Evolutionary conservation across 495 filamentous ascomycete species (phyloP).

Genomic region (Penicillium paradoxum): DNA sequence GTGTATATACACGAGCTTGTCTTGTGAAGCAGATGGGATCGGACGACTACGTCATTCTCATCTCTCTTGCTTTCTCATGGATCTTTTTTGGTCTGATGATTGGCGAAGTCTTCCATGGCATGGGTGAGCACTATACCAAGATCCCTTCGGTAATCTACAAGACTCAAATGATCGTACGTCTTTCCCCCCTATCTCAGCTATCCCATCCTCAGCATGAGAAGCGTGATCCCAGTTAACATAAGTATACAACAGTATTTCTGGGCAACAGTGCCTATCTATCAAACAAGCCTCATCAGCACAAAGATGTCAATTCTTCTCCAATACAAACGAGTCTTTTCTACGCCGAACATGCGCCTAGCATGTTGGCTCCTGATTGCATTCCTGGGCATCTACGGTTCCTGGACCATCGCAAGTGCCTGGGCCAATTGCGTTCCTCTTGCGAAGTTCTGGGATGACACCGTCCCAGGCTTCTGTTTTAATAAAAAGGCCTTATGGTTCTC

Average conservation of each 20-base stretch:
- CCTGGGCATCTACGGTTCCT: conserved; percentile 35
- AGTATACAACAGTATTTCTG: conserved; percentile 26
- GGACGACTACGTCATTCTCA: conserved; percentile 40
- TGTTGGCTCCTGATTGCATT: conserved; percentile 30
- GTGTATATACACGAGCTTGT: conserved; percentile 50
- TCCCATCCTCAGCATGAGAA: background rate
- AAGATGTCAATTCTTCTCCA: conserved; percentile 38
- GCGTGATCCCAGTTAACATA: background rate
- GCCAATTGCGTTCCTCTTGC: conserved; percentile 33
- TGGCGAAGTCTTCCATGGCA: conserved; percentile 32
- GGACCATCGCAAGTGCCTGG: conserved; percentile 34
- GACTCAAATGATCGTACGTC: conserved; percentile 33
- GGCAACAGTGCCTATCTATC: conserved; percentile 34
- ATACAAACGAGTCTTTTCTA: conserved; percentile 37
- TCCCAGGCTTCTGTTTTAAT: conserved; percentile 31
- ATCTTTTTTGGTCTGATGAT: conserved; percentile 32
- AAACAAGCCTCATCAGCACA: conserved; percentile 30
- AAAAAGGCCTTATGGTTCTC: conserved; percentile 36
- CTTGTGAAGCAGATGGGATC: conserved; percentile 55
- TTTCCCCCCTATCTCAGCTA: no score
- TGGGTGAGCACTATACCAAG: conserved; percentile 29
- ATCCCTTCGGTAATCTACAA: conserved; percentile 20
- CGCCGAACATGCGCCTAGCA: conserved; percentile 34
- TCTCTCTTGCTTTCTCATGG: conserved; percentile 31
- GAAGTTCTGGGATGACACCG: conserved; percentile 29